Evolutionary conservation across 768 basidiomycete genomes (phyloP), one percentile per base, ranked within the genome.

Genomic region (Boletales sp.): DNA sequence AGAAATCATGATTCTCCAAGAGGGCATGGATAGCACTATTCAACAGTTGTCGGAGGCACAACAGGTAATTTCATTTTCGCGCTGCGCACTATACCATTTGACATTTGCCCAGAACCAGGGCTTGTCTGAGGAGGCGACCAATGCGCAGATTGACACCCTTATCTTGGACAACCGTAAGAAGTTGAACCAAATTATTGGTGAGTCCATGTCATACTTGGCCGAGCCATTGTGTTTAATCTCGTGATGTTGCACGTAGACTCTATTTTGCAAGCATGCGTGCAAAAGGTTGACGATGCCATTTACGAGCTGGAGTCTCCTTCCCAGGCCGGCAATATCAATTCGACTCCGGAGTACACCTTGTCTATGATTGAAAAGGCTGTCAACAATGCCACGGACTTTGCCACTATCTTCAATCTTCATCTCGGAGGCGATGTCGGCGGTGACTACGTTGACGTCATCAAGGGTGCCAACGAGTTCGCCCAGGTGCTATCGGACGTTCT

Each of bases 351-450:
- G 66, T 98, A 98, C 67, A 95, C 94, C 1, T 75, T 97, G 15
- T 97, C 97, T 2, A 94, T 98, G 87, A 92, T 98, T 63, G 97
- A 99, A 69, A 97, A 97, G 72, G 87, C 93, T 2, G 73, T 87
- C 65, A 94, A 90, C 67, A 95, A 89, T 60, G 92, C 94, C 14
- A 97, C 85, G 41, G 95, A 99, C 62, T 98, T 99, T 62, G 97
- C 95, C 10, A 90, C 88, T 15, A 78, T 93, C 50, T 98, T 92
- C 74, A 92, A 93, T 65, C 81, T 97, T 10, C 91, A 90, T 69
- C 80, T 98, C 18, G 80, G 84, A 52, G 86, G 86, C 19, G 92
- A 95, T 56, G 74, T 74, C 39, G 95, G 95, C 30, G 97, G 94
- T 9, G 91, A 97, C 46, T 84, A 97, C 64, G 97, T 99, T 54